phyloP scores from a whole-genome alignment of 129 eudicot species.

The Pseudognaphalium luteoalbum region DNA sequence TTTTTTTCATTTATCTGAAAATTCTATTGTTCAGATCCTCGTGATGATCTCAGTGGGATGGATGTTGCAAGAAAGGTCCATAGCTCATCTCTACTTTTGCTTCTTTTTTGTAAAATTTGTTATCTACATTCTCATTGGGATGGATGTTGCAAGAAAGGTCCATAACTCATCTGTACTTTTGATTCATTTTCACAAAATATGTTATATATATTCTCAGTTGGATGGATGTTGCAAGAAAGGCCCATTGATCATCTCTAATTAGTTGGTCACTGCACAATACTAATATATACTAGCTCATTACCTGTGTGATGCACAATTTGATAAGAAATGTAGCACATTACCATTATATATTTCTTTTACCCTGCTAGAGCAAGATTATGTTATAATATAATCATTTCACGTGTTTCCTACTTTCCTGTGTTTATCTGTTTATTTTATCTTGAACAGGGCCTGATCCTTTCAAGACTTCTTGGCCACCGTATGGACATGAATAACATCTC shows the following conservation, averaged over 20 bases:
- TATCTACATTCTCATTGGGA: constrained; percentile 60
- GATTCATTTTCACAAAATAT: neutral
- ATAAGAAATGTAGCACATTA: neutral
- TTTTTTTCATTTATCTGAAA: neutral
- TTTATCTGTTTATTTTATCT: neutral
- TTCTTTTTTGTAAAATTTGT: neutral
- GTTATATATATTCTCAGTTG: neutral
- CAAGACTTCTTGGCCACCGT: constrained; percentile 86
- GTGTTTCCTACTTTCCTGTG: neutral
- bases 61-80: constrained; percentile 97
- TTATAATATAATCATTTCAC: neutral
- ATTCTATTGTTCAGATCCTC: constrained; percentile 74
- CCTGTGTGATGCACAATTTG: too few relatives aligned
- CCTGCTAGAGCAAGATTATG: neutral
- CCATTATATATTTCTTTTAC: neutral
- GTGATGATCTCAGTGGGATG: constrained; percentile 97
- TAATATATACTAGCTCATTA: neutral
- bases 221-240: neutral
- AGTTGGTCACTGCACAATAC: neutral
- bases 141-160: constrained; percentile 99
- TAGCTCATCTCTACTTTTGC: constrained; percentile 17
- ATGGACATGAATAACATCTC: constrained; percentile 59
- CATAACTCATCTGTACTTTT: constrained; percentile 18
- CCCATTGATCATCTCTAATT: neutral
- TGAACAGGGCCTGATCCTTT: constrained; percentile 84